Conservation (phyloP, 2,329 filamentous ascomycete species). For the Periconia sp. region DNA sequence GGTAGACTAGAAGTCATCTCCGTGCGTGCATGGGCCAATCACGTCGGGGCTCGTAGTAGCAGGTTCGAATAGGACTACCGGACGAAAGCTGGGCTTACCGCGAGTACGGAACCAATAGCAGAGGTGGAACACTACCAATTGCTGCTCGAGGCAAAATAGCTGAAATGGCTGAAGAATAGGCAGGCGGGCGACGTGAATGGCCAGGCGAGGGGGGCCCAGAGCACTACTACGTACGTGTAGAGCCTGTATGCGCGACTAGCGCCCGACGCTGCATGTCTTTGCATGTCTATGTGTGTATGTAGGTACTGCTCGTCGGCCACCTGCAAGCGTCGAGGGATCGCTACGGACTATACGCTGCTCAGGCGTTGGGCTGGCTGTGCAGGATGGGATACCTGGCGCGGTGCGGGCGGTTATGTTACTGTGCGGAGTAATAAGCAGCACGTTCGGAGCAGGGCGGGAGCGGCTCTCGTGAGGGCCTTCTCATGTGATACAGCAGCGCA, state of each 20-base stretch:
- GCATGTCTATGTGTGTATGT: conserved; percentile 14
- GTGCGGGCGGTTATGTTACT: conserved; percentile 15
- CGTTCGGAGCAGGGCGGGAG: conserved; percentile 2
- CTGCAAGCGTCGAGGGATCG: not conserved
- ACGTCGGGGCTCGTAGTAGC: not conserved
- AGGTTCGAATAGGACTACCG: not conserved
- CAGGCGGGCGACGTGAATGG: too few relatives aligned
- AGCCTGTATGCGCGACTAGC: not conserved
- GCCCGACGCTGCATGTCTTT: conserved; percentile 9
- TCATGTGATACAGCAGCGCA: conserved; percentile 15
- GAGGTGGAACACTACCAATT: not conserved
- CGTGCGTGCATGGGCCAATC: conserved; percentile 6
- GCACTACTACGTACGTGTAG: too few relatives aligned
- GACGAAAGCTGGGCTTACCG: conserved; percentile 7
- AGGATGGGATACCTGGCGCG: conserved; percentile 20
- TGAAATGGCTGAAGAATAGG: not conserved
- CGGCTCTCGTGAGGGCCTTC: conserved; percentile 1
- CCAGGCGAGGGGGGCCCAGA: too few relatives aligned
- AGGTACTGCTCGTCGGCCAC: conserved; percentile 11
- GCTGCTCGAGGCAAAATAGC: not conserved
- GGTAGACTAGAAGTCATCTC: conserved; percentile 9
- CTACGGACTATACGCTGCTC: conserved; percentile 1
- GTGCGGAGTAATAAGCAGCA: conserved; percentile 3
- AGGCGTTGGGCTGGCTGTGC: conserved; percentile 9
- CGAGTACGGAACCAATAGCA: conserved; percentile 13